These are phyloP conservation scores for Austropuccinia psidii DNA, from an alignment of 1,284 basidiomycete genomes.

Conservation along the genomic window DNA sequence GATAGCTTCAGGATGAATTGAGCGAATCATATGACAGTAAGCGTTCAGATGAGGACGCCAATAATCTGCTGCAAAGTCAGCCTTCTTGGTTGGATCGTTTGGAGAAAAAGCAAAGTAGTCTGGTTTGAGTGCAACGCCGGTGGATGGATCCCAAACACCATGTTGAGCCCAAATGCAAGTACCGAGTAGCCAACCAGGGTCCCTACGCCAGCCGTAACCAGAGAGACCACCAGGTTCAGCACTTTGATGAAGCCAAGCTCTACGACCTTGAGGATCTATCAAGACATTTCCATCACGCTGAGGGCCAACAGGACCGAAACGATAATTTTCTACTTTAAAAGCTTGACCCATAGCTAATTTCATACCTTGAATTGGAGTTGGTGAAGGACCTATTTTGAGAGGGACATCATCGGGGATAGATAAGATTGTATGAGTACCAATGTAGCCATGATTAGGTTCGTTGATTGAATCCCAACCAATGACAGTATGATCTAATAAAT, in stretches of 20 bases:
- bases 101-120: conserved; percentile 61
- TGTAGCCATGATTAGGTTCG: conserved; percentile 82
- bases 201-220: conserved; percentile 72
- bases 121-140: conserved; percentile 61
- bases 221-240: conserved; percentile 39
- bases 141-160: conserved; percentile 75
- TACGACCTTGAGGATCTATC: conserved; percentile 70
- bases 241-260: conserved; percentile 43
- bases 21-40: conserved; percentile 62
- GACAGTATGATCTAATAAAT: conserved; percentile 73
- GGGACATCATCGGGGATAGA: conserved; percentile 45
- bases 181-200: conserved; percentile 69
- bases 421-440: conserved; percentile 60
- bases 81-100: conserved; percentile 45
- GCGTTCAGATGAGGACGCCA: conserved; percentile 69
- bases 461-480: conserved; percentile 97
- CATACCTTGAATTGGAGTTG: conserved; percentile 75
- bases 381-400: conserved; percentile 67
- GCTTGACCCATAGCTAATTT: conserved; percentile 76
- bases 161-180: conserved; percentile 83
- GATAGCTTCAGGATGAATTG: conserved; percentile 72
- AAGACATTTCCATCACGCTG: conserved; percentile 62
- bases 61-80: conserved; percentile 70
- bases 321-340: conserved; percentile 77
- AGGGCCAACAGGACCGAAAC: conserved; percentile 73